Evolutionary conservation across 495 filamentous ascomycete species (phyloP), one percentile per base, ranked within the genome.

Genomic region (Talaromyces nanjingensis): DNA sequence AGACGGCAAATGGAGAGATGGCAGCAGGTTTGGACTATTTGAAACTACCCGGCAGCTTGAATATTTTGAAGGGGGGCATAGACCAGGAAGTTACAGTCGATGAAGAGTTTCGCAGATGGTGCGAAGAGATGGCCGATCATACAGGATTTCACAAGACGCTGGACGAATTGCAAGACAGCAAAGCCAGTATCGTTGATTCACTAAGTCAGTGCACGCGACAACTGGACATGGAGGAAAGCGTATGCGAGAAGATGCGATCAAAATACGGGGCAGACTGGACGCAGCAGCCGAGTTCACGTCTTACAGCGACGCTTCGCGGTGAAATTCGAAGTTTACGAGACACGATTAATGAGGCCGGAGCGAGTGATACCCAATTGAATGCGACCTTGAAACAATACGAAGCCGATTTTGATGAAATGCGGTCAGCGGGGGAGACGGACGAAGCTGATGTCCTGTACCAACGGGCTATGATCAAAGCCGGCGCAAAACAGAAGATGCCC

Each of bases 181-280:
- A 94, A 73, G 80, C 87, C 42, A 81, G 83, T 29, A 89, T 97
- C 8, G 69, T 87, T 8, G 75, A 83, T 3, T 81, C 87, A 8
- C 73, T 98, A 61, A 92, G 96, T 66, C 82, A 82, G 64, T 91
- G 90, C 69, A 88, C 85, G 47, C 96, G 94, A 69, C 89, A 93
- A 68, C 72, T 98, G 9, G 94, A 98, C 68, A 87, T 93, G 85
- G 94, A 98, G 73, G 96, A 97, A 77, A 94, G 90, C 62, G 92
- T 98, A 6, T 98, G 94, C 73, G 94, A 98, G 76, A 97, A 97
- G 80, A 98, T 98, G 94, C 86, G 94, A 59, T 96, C 92, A 2
- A 98, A 98, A 74, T 97, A 97, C 72, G 93, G 94, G 33, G 83
- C 79, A 11, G 94, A 97, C 54, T 98, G 94, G 94, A 97, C 91